Base-by-base conservation (phyloP, 345 rosid species). In the Hibiscus trionum region DNA sequence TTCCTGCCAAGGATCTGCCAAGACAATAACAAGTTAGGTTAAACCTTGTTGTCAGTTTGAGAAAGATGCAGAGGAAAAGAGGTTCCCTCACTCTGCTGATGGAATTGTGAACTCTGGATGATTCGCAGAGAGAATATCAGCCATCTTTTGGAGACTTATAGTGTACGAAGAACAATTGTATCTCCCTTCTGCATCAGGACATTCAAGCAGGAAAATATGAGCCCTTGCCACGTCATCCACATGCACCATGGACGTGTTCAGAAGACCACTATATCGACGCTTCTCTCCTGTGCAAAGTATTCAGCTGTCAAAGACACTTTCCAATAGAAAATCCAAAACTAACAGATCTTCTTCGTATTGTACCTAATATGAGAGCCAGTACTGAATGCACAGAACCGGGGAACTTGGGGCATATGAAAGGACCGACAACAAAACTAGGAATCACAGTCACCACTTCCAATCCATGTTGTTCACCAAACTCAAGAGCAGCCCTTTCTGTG, bases 101-200 rank as follows among this genome's bases (percentile, higher is more conserved):
- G 24, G 24, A 21, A 21, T 21, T 21, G 24, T 21, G 24, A 21
- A 21, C 24, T 21, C 24, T 21, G 24, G 24, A 21, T 21, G 24
- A 21, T 21, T 21, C 24, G 24, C 24, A 21, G 24, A 21, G 24
- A 21, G 24, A 21, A 21, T 21, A 0, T 21, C 24, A 21, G 24
- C 24, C 24, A 21, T 21, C 24, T 21, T 21, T 21, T 21, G 24
- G 24, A 21, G 24, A 21, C 24, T 21, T 21, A 21, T 21, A 21
- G 0, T 42, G 19, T 62, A 11, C 0, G 82, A 70, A 16, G 83
- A 80, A 77, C 84, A 85, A 26, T 60, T 73, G 29, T 85, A 76
- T 17, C 90, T 79, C 37, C 86, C 90, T 33, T 79, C 59, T 26
- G 82, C 79, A 9, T 75, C 33, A 0, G 82, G 72, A 57, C 63